phyloP scores from a whole-genome alignment of 2,329 filamentous ascomycete genomes.

The Xylariaceae sp. region DNA sequence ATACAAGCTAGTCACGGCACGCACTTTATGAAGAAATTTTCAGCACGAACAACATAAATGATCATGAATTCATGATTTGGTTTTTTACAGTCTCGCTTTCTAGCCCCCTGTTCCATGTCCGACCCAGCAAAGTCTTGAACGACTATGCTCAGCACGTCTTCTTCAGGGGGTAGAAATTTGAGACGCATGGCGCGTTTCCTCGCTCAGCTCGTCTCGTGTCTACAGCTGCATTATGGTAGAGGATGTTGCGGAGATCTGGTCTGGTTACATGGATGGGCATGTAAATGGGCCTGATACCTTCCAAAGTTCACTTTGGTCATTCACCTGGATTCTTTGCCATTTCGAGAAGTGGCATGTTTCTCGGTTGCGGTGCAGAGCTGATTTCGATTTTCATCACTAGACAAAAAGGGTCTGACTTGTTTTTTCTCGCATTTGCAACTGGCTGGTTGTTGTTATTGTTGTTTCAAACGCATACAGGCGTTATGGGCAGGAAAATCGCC shows the following conservation, averaged over 20 bases:
- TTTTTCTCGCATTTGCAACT: slow-evolving; percentile 24
- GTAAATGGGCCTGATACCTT: slow-evolving; percentile 9
- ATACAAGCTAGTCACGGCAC: too few relatives aligned
- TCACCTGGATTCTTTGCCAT: slow-evolving; percentile 14
- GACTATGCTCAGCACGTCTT: too few relatives aligned
- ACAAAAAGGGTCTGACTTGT: slow-evolving; percentile 19
- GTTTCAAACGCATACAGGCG: slow-evolving; percentile 21
- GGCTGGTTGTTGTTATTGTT: slow-evolving; percentile 26
- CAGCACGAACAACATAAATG: too few relatives aligned
- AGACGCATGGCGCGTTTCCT: not conserved
- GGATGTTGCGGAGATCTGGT: slow-evolving; percentile 6
- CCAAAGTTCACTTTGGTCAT: slow-evolving; percentile 13
- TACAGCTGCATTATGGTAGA: slow-evolving; percentile 6
- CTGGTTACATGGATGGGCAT: slow-evolving; percentile 8
- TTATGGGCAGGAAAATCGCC: slow-evolving; percentile 29
- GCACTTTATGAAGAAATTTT: too few relatives aligned
- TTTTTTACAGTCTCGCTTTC: too few relatives aligned
- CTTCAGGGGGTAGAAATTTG: too few relatives aligned
- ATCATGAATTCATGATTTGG: too few relatives aligned
- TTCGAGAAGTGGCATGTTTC: slow-evolving; percentile 9
- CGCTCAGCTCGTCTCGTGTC: slow-evolving; percentile 8
- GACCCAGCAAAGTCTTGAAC: too few relatives aligned
- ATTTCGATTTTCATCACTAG: slow-evolving; percentile 19
- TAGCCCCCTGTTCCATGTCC: too few relatives aligned
- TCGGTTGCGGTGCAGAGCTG: slow-evolving; percentile 6